Conservation (phyloP, 352 stramenopile species). For the Phytopythium delawarense region DNA sequence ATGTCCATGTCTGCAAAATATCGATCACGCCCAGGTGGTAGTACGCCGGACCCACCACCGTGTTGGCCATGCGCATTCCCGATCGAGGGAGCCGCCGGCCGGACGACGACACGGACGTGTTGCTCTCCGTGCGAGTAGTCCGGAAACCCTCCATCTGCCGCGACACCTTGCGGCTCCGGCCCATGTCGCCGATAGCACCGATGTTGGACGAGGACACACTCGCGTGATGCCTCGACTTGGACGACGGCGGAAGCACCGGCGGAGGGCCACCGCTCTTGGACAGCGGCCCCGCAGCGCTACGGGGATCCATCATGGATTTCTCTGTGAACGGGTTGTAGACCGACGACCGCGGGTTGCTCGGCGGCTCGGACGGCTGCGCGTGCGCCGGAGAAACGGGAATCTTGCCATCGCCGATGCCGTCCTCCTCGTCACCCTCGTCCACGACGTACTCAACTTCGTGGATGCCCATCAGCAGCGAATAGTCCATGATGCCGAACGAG, state of each 20-base stretch:
- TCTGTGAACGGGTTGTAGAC: conserved; percentile 64
- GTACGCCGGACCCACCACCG: conserved; percentile 82
- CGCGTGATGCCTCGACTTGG: conserved; percentile 47
- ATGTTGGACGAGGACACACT: conserved; percentile 51
- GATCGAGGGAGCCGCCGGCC: conserved; percentile 64
- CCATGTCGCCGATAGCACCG: background rate
- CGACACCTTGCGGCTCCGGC: conserved; percentile 51
- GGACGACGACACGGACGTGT: conserved; percentile 61
- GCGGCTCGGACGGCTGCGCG: background rate
- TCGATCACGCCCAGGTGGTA: conserved; percentile 91
- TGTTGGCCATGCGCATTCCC: conserved; percentile 84
- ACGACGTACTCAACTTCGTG: conserved; percentile 88
- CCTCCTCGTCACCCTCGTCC: conserved; percentile 48
- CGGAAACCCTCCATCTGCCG: conserved; percentile 36
- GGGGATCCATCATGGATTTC: conserved; percentile 61
- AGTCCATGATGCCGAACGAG: conserved; percentile 91
- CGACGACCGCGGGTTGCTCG: conserved; percentile 19
- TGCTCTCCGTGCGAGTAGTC: conserved; percentile 44
- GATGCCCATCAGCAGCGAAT: conserved; percentile 88
- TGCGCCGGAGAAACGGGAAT: conserved; percentile 3
- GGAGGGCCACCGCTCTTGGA: conserved; percentile 24
- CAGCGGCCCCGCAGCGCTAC: conserved; percentile 26
- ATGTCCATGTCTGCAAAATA: conserved; percentile 89
- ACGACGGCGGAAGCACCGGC: conserved; percentile 17
- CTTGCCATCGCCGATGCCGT: conserved; percentile 29